Evolutionary conservation across 306 rosid species (phyloP).

Genomic region (Prunus padus): DNA sequence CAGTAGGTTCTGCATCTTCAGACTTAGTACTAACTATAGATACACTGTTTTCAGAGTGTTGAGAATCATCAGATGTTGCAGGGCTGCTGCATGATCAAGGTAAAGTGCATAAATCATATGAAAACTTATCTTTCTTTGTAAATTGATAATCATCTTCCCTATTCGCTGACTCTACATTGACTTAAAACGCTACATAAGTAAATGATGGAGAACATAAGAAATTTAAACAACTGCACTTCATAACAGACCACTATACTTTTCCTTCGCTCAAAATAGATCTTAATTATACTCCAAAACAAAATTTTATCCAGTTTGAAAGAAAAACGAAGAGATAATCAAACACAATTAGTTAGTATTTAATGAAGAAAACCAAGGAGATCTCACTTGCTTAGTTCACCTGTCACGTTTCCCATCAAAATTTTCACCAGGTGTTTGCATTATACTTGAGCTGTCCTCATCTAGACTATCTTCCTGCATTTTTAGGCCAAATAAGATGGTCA

Average conservation of each 20-base stretch:
- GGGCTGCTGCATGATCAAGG: conserved; percentile 40
- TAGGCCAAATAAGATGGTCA: conserved; percentile 24
- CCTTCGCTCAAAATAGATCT: not conserved
- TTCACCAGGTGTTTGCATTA: conserved; percentile 49
- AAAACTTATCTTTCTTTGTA: not conserved
- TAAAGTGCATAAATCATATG: conserved; percentile 12
- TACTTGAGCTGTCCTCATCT: conserved; percentile 42
- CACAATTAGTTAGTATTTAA: not conserved
- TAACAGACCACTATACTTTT: not conserved
- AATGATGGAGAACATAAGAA: not conserved
- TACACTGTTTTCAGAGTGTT: conserved; percentile 30
- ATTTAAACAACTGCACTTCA: not conserved
- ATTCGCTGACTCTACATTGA: not conserved
- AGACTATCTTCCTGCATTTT: conserved; percentile 68
- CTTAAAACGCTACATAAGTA: not conserved
- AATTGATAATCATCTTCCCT: not conserved
- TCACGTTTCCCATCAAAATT: conserved; percentile 66
- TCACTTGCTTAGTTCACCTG: conserved; percentile 99
- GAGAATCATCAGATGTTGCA: conserved; percentile 40
- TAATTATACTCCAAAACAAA: not conserved
- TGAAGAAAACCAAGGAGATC: conserved; percentile 44
- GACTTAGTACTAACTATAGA: conserved; percentile 36
- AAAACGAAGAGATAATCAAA: not conserved
- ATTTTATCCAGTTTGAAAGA: not conserved
- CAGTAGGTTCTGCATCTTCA: conserved; percentile 41